A percentile compares a stretch with the other conserved stretches of the same genome.
Evolutionary conservation across 2,329 filamentous ascomycete species (phyloP).

Genomic region (Aspergillus proliferans): DNA sequence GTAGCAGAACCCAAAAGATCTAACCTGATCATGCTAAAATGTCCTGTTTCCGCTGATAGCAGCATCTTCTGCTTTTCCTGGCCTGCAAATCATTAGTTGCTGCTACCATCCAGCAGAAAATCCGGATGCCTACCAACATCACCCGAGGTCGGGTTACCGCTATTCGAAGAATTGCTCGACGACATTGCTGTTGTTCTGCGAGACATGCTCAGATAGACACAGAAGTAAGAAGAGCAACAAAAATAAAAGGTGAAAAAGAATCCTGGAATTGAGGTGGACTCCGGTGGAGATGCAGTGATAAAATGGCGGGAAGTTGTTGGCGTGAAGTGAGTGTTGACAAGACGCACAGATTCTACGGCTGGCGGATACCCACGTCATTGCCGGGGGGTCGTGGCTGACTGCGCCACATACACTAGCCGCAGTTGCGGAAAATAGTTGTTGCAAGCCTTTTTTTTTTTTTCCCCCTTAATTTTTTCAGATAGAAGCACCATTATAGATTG

Average conservation of each 20-base stretch:
- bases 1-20: conserved; percentile 11
- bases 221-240: background rate
- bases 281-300: conserved; percentile 3
- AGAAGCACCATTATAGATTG: too few species aligned
- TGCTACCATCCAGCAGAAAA: conserved; percentile 3
- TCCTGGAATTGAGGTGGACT: conserved; percentile 1
- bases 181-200: conserved; percentile 33
- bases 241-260: background rate
- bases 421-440: background rate
- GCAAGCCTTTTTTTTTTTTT: background rate
- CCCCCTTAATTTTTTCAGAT: too few species aligned
- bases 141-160: conserved; percentile 21
- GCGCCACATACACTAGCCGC: conserved; percentile 26
- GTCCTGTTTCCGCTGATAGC: conserved; percentile 42
- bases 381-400: conserved; percentile 19
- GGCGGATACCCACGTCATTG: conserved; percentile 29
- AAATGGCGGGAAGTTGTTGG: conserved; percentile 9
- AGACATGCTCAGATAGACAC: conserved; percentile 29
- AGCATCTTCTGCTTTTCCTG: conserved; percentile 47
- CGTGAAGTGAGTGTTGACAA: conserved; percentile 27
- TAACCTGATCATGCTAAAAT: conserved; percentile 47
- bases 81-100: conserved; percentile 21
- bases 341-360: conserved; percentile 24
- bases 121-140: conserved; percentile 28
- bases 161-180: conserved; percentile 23